Evolutionary conservation across 2,329 filamentous ascomycete genomes (phyloP).

Genomic region (Aaosphaeria arxii): DNA sequence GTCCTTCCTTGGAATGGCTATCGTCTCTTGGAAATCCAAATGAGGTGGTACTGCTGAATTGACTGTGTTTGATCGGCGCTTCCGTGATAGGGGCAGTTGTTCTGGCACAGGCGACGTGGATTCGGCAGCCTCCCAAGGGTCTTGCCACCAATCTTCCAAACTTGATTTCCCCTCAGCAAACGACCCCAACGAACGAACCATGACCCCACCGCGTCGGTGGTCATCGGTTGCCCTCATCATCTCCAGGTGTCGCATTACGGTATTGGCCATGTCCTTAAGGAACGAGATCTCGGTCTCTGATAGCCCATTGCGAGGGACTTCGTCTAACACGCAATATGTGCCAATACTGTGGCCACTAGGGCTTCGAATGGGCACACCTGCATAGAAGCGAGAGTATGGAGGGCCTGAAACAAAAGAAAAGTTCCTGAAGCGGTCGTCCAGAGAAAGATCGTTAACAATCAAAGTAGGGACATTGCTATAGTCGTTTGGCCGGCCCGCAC

Average conservation of each 20-base stretch:
- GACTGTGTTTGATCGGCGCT: slow-evolving; percentile 11
- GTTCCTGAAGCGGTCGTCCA: slow-evolving; percentile 38
- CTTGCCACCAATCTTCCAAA: slow-evolving; percentile 31
- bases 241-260: slow-evolving; percentile 61
- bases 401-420: slow-evolving; percentile 30
- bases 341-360: slow-evolving; percentile 58
- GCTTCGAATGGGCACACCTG: slow-evolving; percentile 60
- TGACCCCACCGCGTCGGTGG: slow-evolving; percentile 53
- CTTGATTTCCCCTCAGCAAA: slow-evolving; percentile 36
- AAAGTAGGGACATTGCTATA: slow-evolving; percentile 20
- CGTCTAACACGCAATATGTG: slow-evolving; percentile 58
- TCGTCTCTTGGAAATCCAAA: slow-evolving; percentile 9
- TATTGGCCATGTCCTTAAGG: slow-evolving; percentile 53
- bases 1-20: slow-evolving; percentile 12
- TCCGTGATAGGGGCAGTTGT: slow-evolving; percentile 12
- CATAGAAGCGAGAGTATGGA: slow-evolving; percentile 48
- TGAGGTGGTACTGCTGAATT: slow-evolving; percentile 7
- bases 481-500: slow-evolving; percentile 13
- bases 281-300: slow-evolving; percentile 49
- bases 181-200: slow-evolving; percentile 44
- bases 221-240: slow-evolving; percentile 52
- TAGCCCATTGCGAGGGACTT: slow-evolving; percentile 53
- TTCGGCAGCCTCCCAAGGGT: slow-evolving; percentile 25
- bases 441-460: slow-evolving; percentile 29
- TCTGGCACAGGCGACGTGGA: slow-evolving; percentile 9